Evolutionary conservation across 1,139 yeast genomes (phyloP).

Genomic region (Pneumocystis carinii): DNA sequence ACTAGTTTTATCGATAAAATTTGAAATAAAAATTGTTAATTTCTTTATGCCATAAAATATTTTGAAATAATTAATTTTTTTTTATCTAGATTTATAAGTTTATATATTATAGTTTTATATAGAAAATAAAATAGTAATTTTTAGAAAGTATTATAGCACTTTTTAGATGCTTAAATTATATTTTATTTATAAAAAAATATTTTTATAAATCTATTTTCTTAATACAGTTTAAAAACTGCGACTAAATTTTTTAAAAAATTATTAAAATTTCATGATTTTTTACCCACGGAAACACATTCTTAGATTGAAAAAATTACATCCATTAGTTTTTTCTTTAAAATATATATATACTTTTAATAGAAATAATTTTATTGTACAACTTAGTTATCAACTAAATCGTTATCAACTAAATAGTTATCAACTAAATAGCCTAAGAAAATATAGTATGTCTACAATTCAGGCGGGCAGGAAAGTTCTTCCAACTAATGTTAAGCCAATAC

Average conservation of each 20-base stretch:
- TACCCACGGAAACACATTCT: neutral
- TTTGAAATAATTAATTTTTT: too few relatives aligned
- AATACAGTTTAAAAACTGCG: neutral
- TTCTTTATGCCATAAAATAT: too few relatives aligned
- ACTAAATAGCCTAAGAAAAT: neutral
- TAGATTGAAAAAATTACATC: neutral
- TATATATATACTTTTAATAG: neutral
- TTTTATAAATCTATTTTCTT: neutral
- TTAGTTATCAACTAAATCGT: neutral
- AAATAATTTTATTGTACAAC: neutral
- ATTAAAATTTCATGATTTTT: neutral
- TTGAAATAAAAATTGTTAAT: too few relatives aligned
- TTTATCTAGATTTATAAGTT: too few relatives aligned
- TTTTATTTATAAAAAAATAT: neutral
- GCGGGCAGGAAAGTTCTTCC: conserved; percentile 48
- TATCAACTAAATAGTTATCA: too few relatives aligned
- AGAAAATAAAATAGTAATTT: neutral
- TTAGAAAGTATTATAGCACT: neutral
- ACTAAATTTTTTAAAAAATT: neutral
- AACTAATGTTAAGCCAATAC: conserved; percentile 50
- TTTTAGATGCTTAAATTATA: neutral
- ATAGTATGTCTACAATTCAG: neutral
- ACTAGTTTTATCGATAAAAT: too few relatives aligned
- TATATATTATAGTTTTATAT: neutral
- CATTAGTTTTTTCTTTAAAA: neutral